Conservation (phyloP, 2,329 filamentous ascomycete genomes). For the Talaromyces sp. region DNA sequence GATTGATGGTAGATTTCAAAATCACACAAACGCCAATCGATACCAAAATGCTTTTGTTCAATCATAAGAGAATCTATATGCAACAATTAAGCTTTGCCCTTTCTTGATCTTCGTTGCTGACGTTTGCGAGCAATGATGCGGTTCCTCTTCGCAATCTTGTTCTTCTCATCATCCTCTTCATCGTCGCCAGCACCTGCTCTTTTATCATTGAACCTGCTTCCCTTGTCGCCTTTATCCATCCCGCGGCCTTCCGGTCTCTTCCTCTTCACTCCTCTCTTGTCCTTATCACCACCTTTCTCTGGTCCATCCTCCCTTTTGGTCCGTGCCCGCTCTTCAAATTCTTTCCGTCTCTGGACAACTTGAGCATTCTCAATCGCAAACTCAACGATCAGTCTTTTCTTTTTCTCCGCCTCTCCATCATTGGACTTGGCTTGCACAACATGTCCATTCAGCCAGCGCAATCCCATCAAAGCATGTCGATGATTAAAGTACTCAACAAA, state of each 20-base stretch:
- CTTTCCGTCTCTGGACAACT: constrained; percentile 72
- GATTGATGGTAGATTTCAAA: neutral
- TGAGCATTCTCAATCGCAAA: constrained; percentile 98
- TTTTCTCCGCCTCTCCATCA: constrained; percentile 61
- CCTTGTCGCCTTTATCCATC: constrained; percentile 13
- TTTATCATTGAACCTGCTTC: constrained; percentile 16
- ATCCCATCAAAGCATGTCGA: constrained; percentile 88
- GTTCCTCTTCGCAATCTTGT: constrained; percentile 61
- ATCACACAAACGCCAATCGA: neutral
- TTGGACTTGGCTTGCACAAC: constrained; percentile 43
- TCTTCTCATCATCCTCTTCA: constrained; percentile 24
- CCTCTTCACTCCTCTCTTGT: constrained; percentile 38
- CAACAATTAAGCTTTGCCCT: constrained; percentile 45
- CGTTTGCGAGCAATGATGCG: constrained; percentile 84
- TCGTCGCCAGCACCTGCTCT: constrained; percentile 28
- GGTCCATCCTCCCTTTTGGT: constrained; percentile 19
- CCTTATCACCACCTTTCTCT: constrained; percentile 29
- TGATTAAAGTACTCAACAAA: constrained; percentile 97
- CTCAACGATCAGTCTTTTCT: constrained; percentile 87
- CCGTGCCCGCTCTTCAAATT: constrained; percentile 29
- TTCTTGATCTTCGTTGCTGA: constrained; percentile 65
- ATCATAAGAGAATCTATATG: constrained; percentile 11
- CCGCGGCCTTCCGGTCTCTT: constrained; percentile 11
- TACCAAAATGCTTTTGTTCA: neutral
- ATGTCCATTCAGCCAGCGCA: constrained; percentile 88